Evolutionary conservation across 345 rosid species (phyloP), one percentile per base, ranked within the genome.

Genomic region (Balakata baccata): DNA sequence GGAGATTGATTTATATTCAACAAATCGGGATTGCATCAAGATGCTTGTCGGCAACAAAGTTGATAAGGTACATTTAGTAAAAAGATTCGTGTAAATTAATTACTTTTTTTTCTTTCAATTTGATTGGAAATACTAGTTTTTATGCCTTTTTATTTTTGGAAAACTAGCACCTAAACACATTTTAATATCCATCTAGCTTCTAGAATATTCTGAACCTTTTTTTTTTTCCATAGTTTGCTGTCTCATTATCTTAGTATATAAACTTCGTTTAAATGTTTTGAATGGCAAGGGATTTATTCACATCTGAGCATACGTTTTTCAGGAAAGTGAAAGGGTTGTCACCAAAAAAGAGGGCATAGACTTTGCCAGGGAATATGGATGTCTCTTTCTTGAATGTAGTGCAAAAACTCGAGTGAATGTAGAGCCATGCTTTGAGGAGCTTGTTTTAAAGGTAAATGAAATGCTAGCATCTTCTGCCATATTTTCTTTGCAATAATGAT

Each of bases 21-120:
- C 97, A 45, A 94, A 90, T 82, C 97, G 87, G 80, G 96, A 92
- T 61, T 94, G 97, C 86, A 85, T 92, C 84, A 94, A 92, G 89
- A 87, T 94, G 97, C 97, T 94, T 75, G 97, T 94, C 64, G 98
- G 97, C 69, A 94, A 94, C 78, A 94, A 94, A 86, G 93, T 90
- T 34, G 98, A 94, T 73, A 90, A 90, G 97, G 95, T 92, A 82
- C 11, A 29, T 51, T 8, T 53, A 43, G 13, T 22, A 20, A 10
- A n/a, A 39, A 10, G 22, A n/a, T 49, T 23, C n/a, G 12, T 69
- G 6, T 56, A 54, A 38, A 0, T n/a, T 12, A 9, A 49, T 43
- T 43, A 8, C 6, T 25, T 23, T 13, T 23, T 13, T 25, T 6
- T 50, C 12, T 0, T 62, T 34, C 4, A 17, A 18, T 41, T 0